These are phyloP conservation scores for Typha latifolia DNA, from an alignment of 176 grass and related monocot species.

Conservation along the genomic window DNA sequence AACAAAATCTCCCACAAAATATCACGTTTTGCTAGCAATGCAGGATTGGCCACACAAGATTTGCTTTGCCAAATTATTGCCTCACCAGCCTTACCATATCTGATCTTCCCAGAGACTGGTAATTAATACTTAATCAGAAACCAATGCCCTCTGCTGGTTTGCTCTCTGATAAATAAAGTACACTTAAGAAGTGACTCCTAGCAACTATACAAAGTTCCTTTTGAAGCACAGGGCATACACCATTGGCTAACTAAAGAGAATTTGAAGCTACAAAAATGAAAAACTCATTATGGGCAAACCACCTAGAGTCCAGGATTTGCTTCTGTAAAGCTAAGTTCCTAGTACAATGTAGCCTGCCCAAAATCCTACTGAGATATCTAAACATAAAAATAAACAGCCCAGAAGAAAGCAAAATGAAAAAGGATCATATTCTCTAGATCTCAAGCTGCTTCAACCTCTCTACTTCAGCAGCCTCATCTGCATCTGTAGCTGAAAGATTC, in stretches of 20 bases:
- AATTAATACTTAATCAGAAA: too few relatives aligned
- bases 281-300: conserved; percentile 19
- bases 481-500: background rate
- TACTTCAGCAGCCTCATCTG: conserved; percentile 16
- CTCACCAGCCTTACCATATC: too few relatives aligned
- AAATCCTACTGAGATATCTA: conserved; percentile 22
- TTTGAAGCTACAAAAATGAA: background rate
- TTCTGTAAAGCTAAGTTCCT: conserved; percentile 43
- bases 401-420: conserved; percentile 39
- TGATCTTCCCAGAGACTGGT: too few relatives aligned
- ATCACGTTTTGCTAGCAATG: too few relatives aligned
- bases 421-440: conserved; percentile 30
- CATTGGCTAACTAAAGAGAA: background rate
- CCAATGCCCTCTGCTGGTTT: too few relatives aligned
- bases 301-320: conserved; percentile 31
- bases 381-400: conserved; percentile 38
- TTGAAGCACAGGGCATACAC: too few relatives aligned
- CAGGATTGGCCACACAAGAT: too few relatives aligned
- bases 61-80: too few relatives aligned
- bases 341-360: conserved; percentile 36
- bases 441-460: conserved; percentile 42
- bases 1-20: too few relatives aligned
- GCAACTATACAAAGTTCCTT: too few relatives aligned
- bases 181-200: too few relatives aligned
- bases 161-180: too few relatives aligned